A percentile compares a stretch with the other conserved stretches of the same genome.
Evolutionary conservation across 2,329 filamentous ascomycete genomes (phyloP).

Genomic region (Erysiphe neolycopersici): DNA sequence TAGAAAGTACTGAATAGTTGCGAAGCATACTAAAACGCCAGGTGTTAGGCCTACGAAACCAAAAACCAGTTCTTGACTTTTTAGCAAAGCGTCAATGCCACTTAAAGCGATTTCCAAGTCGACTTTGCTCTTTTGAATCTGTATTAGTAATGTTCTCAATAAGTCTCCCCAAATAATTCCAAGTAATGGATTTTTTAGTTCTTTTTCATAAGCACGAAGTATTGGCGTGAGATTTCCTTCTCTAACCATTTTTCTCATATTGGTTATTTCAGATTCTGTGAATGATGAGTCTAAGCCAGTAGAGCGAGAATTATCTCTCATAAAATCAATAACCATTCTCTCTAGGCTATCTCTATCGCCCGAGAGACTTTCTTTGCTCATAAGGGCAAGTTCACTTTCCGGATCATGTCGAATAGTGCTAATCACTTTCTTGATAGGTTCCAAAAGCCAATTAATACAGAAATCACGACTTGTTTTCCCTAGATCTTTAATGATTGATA

Average conservation of each 20-base stretch:
- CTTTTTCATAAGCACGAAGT: conserved; percentile 70
- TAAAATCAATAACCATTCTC: conserved; percentile 95
- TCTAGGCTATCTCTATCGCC: conserved; percentile 81
- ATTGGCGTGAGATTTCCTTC: conserved; percentile 88
- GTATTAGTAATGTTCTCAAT: conserved; percentile 71
- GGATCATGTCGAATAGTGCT: conserved; percentile 83
- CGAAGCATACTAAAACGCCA: conserved; percentile 64
- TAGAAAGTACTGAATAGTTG: conserved; percentile 43
- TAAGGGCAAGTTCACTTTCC: conserved; percentile 80
- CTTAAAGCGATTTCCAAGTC: conserved; percentile 90
- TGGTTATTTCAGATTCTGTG: conserved; percentile 40
- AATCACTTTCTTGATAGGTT: conserved; percentile 59
- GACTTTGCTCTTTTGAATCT: conserved; percentile 97
- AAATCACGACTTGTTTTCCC: conserved; percentile 65
- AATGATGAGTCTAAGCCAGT: conserved; percentile 23
- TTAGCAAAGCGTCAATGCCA: conserved; percentile 79
- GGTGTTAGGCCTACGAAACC: conserved; percentile 91
- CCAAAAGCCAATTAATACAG: conserved; percentile 87
- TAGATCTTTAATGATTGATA: conserved; percentile 54
- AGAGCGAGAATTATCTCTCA: conserved; percentile 49
- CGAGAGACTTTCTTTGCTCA: conserved; percentile 77
- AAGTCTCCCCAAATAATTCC: conserved; percentile 70
- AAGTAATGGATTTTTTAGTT: conserved; percentile 54
- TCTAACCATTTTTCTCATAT: conserved; percentile 53
- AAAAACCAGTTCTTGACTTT: conserved; percentile 91